phyloP scores from a whole-genome alignment of 2,329 filamentous ascomycete genomes.

The Alternaria rosae region DNA sequence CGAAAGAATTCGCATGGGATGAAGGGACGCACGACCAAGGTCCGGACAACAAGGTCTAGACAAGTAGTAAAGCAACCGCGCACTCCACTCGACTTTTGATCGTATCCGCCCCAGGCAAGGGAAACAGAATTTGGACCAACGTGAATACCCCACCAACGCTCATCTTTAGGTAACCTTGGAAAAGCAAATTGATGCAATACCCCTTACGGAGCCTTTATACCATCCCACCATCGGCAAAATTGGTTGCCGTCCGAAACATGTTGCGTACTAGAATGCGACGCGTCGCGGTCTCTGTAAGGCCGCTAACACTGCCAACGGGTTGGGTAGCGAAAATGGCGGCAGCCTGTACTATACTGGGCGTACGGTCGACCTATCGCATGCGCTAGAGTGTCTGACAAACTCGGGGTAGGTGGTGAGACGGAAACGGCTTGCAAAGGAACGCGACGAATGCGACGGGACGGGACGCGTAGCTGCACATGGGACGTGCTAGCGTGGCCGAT shows the following conservation, averaged over 20 bases:
- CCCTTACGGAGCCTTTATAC: too few species aligned
- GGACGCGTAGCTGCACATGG: not conserved
- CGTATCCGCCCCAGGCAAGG: not conserved
- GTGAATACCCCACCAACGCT: not conserved
- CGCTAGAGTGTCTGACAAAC: not conserved
- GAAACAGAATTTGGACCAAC: not conserved
- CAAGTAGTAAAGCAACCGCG: not conserved
- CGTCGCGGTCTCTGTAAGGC: not conserved
- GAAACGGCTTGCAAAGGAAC: not conserved
- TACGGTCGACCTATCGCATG: not conserved
- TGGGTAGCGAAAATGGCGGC: not conserved
- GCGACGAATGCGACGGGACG: not conserved
- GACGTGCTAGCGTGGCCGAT: not conserved
- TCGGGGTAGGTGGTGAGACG: not conserved
- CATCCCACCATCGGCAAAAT: not conserved
- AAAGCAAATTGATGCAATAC: too few species aligned
- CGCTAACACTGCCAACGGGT: not conserved
- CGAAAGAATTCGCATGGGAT: conserved; percentile 32
- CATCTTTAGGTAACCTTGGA: too few species aligned
- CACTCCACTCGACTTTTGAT: not conserved
- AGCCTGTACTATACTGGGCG: not conserved
- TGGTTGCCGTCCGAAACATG: not conserved
- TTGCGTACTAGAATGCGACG: not conserved
- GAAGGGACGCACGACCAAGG: conserved; percentile 8
- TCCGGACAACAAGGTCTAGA: not conserved